Percentiles rank a stretch among this genome's conserved stretches.
Conservation (phyloP, 2,329 filamentous ascomycete species). For the Alternaria arborescens region DNA sequence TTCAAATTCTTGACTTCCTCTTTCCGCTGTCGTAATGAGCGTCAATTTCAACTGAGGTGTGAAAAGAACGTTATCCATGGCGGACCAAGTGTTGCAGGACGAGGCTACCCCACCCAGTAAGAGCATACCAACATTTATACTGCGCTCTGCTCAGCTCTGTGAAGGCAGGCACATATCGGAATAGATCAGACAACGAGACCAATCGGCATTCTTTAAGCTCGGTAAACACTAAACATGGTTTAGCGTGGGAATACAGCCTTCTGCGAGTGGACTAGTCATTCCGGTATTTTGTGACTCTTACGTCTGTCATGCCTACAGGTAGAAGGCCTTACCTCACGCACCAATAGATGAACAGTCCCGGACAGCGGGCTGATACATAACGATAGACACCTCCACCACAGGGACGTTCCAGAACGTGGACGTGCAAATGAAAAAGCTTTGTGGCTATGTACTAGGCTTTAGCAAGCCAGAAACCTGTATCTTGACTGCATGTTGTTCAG, state of each 20-base stretch:
- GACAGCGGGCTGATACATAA: background rate
- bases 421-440: background rate
- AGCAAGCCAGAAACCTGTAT: background rate
- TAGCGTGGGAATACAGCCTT: background rate
- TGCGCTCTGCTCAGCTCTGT: background rate
- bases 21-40: slow-evolving; percentile 37
- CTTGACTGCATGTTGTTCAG: background rate
- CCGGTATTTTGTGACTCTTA: slow-evolving; percentile 9
- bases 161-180: slow-evolving; percentile 11
- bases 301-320: background rate
- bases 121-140: background rate
- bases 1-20: slow-evolving; percentile 43
- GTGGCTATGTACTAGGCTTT: background rate
- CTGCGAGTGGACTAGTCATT: slow-evolving; percentile 7
- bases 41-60: slow-evolving; percentile 46
- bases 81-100: background rate
- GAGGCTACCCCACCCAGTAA: background rate
- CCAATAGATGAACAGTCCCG: background rate
- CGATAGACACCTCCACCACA: background rate
- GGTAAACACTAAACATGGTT: slow-evolving; percentile 10
- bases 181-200: background rate
- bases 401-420: background rate
- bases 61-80: slow-evolving; percentile 38
- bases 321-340: background rate
- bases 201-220: slow-evolving; percentile 18